Evolutionary conservation across 768 basidiomycete genomes (phyloP).

Genomic region (Tylopilus felleus): DNA sequence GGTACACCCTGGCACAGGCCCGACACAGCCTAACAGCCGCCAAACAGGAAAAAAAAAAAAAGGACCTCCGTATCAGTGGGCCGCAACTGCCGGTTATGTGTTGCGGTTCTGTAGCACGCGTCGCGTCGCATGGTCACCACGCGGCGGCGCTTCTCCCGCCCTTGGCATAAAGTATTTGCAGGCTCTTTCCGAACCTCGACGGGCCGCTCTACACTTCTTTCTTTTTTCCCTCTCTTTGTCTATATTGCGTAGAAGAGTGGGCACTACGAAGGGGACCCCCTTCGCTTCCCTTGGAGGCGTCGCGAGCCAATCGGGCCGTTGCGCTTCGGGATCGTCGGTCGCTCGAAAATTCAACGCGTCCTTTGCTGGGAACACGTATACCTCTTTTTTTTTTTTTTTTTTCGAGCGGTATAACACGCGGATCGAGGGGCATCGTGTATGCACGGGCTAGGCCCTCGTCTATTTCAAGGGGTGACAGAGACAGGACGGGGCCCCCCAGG

Average conservation of each 20-base stretch:
- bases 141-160: not conserved
- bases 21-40: not conserved
- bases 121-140: conserved; percentile 13
- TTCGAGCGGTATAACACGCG: not conserved
- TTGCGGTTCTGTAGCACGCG: not conserved
- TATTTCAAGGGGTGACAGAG: not conserved
- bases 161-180: no score
- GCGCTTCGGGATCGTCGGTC: not conserved
- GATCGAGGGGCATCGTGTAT: not conserved
- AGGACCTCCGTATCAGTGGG: not conserved
- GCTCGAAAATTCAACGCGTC: not conserved
- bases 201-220: not conserved
- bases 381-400: not conserved
- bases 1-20: no score
- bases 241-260: not conserved
- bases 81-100: not conserved
- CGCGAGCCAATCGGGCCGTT: not conserved
- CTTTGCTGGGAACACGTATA: not conserved
- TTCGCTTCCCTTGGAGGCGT: not conserved
- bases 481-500: no score
- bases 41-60: not conserved
- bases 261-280: not conserved
- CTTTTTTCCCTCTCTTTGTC: not conserved
- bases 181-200: not conserved
- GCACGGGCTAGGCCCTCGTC: no score